Base-by-base conservation (phyloP, 805 yeast genomes). In the Kodamaea lidongshanica region DNA sequence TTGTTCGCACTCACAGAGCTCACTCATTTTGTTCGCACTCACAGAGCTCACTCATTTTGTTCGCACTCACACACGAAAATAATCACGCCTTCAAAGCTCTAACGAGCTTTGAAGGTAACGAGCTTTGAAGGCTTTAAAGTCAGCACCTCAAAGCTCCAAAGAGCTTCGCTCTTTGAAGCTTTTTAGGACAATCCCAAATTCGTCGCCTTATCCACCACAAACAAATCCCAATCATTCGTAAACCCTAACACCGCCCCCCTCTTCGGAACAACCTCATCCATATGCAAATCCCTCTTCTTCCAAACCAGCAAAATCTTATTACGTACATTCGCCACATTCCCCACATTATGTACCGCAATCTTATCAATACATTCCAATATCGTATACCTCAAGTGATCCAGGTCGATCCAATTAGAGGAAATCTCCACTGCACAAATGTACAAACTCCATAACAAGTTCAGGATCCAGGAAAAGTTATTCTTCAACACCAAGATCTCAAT, bases 161-260 rank as follows among this genome's bases (percentile, higher is more conserved):
- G n/a, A n/a, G n/a, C n/a, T n/a, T n/a, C n/a, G n/a, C n/a, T n/a
- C n/a, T n/a, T n/a, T n/a, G n/a, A n/a, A n/a, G n/a, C n/a, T n/a
- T n/a, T n/a, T n/a, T n/a, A n/a, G n/a, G n/a, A n/a, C n/a, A n/a
- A n/a, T n/a, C n/a, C n/a, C n/a, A n/a, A n/a, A n/a, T n/a, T n/a
- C n/a, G n/a, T n/a, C n/a, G 44, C 40, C 33, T 48, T 41, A 25
- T 56, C 50, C 11, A 45, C 54, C 1, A 54, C 59, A 37, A 35
- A 54, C 6, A 14, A 37, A 17, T 56, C 61, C 62, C 62, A 56
- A 28, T 56, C 62, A 33, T 56, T 56, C 7, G 13, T 28, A 16
- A 41, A 37, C 6, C 50, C 50, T 25, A 43, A 33, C 15, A 34
- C 23, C n/a, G n/a, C n/a, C n/a, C n/a, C n/a, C 8, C 25, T 29